A percentile compares a stretch with the other conserved stretches of the same genome.
Conservation (phyloP, 2,329 filamentous ascomycete species). For the Coniochaeta ligniaria region DNA sequence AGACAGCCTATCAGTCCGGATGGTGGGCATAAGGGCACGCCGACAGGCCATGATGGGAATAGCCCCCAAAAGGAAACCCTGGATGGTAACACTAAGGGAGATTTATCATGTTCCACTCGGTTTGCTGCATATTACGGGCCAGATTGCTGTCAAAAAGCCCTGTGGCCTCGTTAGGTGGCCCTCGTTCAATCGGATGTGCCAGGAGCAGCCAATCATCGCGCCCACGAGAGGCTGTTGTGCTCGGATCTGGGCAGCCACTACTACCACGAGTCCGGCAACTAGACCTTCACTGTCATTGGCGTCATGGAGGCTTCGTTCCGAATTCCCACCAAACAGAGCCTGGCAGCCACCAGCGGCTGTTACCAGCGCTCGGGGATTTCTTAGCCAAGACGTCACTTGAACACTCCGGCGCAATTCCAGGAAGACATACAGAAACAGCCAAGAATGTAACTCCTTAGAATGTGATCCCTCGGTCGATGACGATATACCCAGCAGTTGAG, state of each 20-base stretch:
- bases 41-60: neutral
- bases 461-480: no score
- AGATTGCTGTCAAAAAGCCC: neutral
- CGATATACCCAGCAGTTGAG: no score
- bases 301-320: neutral
- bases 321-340: neutral
- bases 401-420: neutral
- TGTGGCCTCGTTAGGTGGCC: neutral
- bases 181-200: neutral
- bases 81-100: neutral
- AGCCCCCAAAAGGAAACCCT: neutral
- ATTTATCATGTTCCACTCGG: neutral
- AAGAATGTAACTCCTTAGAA: neutral
- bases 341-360: neutral
- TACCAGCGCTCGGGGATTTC: neutral
- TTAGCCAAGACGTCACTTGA: neutral
- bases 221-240: neutral
- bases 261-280: neutral
- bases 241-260: neutral
- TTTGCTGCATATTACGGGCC: neutral
- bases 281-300: neutral
- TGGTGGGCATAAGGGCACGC: neutral
- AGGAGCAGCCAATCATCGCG: neutral
- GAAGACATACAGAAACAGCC: neutral
- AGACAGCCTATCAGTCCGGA: neutral